Conservation (phyloP, 2,329 filamentous ascomycete species). For the Akanthomyces uredinophilus region DNA sequence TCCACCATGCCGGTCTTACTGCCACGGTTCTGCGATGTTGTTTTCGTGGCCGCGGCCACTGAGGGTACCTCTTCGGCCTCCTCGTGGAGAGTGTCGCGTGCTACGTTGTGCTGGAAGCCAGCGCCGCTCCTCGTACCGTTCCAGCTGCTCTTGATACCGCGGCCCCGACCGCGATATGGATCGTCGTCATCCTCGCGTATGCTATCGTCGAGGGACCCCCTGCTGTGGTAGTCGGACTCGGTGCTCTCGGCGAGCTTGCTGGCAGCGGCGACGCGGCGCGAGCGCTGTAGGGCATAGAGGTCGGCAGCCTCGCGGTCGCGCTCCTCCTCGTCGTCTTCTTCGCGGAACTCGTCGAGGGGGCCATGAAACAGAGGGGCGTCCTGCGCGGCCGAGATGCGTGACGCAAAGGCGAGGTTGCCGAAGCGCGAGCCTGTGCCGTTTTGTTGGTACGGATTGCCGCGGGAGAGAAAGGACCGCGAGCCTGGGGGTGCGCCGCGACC, state of each 20-base stretch:
- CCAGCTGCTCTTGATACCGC: constrained; percentile 61
- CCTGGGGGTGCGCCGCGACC: constrained; percentile 23
- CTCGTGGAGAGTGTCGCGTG: constrained; percentile 33
- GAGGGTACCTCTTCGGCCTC: constrained; percentile 38
- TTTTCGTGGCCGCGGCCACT: constrained; percentile 24
- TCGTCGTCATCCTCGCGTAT: constrained; percentile 21
- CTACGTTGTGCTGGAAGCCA: constrained; percentile 24
- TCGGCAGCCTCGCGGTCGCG: constrained; percentile 90
- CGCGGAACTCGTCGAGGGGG: constrained; percentile 80
- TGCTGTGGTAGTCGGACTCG: constrained; percentile 59
- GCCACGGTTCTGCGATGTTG: constrained; percentile 39
- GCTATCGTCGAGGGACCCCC: constrained; percentile 32
- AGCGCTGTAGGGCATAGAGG: constrained; percentile 84
- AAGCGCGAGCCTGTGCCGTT: constrained; percentile 66
- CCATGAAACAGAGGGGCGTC: constrained; percentile 94
- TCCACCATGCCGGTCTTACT: constrained; percentile 65
- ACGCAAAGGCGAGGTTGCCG: constrained; percentile 68
- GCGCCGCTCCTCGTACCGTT: constrained; percentile 48
- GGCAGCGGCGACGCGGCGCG: constrained; percentile 79
- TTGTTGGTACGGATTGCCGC: constrained; percentile 79
- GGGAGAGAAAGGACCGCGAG: constrained; percentile 39
- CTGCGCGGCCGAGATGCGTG: constrained; percentile 64
- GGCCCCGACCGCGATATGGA: constrained; percentile 42
- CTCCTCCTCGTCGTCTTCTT: constrained; percentile 90
- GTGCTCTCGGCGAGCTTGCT: constrained; percentile 81